Percentiles rank a stretch among this genome's conserved stretches.
These are phyloP conservation scores for Carex arenaria DNA, from an alignment of 202 grass and related monocot genomes.

Conservation along the genomic window DNA sequence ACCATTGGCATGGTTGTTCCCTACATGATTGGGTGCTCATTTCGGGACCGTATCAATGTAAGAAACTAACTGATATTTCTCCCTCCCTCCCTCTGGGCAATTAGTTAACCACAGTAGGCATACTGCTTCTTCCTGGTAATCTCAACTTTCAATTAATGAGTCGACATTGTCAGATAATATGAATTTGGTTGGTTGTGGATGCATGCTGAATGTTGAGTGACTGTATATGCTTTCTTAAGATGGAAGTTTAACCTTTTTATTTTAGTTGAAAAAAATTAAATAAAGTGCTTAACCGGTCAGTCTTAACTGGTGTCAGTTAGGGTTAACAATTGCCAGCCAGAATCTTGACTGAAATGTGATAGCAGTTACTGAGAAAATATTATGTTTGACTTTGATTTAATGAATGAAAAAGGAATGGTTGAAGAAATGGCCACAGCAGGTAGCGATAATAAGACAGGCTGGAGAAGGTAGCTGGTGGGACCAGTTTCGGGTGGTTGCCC, in stretches of 20 bases:
- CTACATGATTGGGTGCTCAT: constrained; percentile 60
- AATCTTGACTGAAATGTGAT: not conserved
- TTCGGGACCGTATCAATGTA: constrained; percentile 67
- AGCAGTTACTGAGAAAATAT: not conserved
- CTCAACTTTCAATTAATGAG: not conserved
- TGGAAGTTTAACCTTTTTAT: not conserved
- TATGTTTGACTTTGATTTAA: constrained; percentile 21
- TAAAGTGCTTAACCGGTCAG: not conserved
- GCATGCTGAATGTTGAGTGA: not conserved
- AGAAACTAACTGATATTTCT: not conserved
- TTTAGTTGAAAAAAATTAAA: not conserved
- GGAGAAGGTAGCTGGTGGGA: constrained; percentile 73
- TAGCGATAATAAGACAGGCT: constrained; percentile 57
- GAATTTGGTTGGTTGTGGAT: not conserved
- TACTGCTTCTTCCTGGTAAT: too few species aligned
- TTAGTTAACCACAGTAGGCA: not conserved
- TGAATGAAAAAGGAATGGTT: constrained; percentile 51
- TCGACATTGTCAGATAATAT: not conserved
- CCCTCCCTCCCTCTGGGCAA: not conserved
- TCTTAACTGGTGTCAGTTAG: not conserved
- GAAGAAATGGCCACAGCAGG: constrained; percentile 79
- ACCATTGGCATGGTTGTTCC: constrained; percentile 83
- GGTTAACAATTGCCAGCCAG: not conserved
- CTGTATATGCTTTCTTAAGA: not conserved
- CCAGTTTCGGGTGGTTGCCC: constrained; percentile 60